Evolutionary conservation across 164 flowering plant genomes (phyloP).

Genomic region (Macadamia tetraphylla): DNA sequence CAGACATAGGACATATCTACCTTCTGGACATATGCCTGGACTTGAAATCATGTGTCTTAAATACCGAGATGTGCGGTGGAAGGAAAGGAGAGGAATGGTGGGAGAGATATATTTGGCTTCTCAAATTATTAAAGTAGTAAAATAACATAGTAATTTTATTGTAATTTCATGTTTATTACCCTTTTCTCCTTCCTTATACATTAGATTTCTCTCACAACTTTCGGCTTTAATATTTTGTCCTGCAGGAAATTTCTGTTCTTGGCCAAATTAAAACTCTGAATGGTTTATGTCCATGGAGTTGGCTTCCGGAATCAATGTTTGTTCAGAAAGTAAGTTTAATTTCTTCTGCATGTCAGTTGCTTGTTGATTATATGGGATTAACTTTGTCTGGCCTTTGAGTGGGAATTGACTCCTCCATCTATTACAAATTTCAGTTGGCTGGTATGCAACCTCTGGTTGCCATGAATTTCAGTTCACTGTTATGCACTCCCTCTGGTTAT

Average conservation of each 20-base stretch:
- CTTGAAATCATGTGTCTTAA: too few species aligned
- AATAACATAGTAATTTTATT: too few species aligned
- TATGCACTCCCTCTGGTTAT: constrained; percentile 12
- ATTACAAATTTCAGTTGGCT: background rate
- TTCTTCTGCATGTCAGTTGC: background rate
- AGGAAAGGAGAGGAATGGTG: too few species aligned
- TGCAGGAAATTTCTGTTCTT: constrained; percentile 24
- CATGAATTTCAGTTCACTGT: constrained; percentile 22
- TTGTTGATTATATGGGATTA: background rate
- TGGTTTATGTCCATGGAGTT: constrained; percentile 17
- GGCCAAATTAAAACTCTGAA: constrained; percentile 14
- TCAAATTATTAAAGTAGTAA: too few species aligned
- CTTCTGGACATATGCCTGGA: too few species aligned
- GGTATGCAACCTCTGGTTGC: background rate
- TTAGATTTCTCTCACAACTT: too few species aligned
- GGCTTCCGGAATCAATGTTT: constrained; percentile 19
- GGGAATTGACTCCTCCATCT: constrained; percentile 2
- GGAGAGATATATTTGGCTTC: too few species aligned
- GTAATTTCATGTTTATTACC: too few species aligned
- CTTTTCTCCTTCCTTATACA: too few species aligned
- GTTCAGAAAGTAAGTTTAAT: constrained; percentile 15
- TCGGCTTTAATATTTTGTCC: background rate
- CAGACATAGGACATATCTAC: too few species aligned
- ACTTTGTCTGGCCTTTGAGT: background rate
- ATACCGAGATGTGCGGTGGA: too few species aligned